Evolutionary conservation across 495 filamentous ascomycete genomes (phyloP), one percentile per base, ranked within the genome.

Genomic region (Trichoderma parareesei): DNA sequence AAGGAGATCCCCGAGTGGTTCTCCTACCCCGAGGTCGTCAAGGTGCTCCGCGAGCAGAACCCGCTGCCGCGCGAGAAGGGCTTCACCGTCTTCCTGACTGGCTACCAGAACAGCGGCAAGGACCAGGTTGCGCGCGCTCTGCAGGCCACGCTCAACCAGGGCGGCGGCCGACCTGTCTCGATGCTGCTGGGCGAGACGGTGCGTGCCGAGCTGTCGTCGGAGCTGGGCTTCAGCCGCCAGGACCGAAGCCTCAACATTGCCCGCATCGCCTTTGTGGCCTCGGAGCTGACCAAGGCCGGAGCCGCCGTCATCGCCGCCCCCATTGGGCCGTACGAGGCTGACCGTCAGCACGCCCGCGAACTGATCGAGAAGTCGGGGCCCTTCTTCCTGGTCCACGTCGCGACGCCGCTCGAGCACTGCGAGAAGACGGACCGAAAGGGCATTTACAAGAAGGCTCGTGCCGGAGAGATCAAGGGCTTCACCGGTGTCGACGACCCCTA

Each of bases 401-500:
- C 90, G 33, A 98, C 94, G 64, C 87, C 90, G 63, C 85, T 98
- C 62, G 91, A 95, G 79, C 83, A 92, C 81, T 90, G 87, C 76
- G 94, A 98, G 83, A 87, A 88, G 84, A 97, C 92, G 64, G 94
- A 98, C 77, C 95, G 91, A 85, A 83, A 87, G 66, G 95, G 94
- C 35, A 88, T 97, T 69, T 98, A 98, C 77, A 83, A 79, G 35
- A 84, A 85, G 77, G 94, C 94, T 14, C 85, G 95, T 62, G 82
- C 77, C 9, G 94, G 94, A 16, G 92, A 97, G 82, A 96, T 98
- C 79, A 94, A 91, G 86, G 92, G 92, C 41, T 98, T 98, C 82
- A 98, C 94, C 40, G 94, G 94, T 71, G 94, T 98, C 65, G 94
- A 98, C 76, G 94, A 97, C 76, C 92, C 94, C 64, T 98, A 98